Conservation (phyloP, 1,139 yeast species). For the Debaryomycetaceae sp. region DNA sequence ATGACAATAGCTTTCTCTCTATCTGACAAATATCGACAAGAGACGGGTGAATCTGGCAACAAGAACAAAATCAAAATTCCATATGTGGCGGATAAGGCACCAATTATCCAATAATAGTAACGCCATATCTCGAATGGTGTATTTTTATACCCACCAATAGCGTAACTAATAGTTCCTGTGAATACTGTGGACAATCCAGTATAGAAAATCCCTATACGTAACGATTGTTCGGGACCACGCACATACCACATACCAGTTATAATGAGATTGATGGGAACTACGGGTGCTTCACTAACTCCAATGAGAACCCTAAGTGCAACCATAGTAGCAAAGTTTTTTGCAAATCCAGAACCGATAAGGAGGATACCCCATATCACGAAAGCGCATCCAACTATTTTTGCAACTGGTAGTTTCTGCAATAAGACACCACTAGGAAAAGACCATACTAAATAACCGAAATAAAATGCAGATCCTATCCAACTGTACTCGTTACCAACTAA, state of each 20-base stretch:
- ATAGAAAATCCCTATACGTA: conserved; percentile 12
- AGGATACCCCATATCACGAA: conserved; percentile 13
- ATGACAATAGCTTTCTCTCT: conserved; percentile 13
- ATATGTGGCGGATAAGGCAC: conserved; percentile 10
- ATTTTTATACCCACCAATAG: not conserved
- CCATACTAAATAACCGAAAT: conserved; percentile 14
- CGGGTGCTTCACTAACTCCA: conserved; percentile 14
- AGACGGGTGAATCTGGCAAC: conserved; percentile 13
- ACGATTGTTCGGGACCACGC: conserved; percentile 17
- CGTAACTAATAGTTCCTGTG: conserved; percentile 3
- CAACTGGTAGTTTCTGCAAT: conserved; percentile 14
- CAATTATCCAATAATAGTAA: not conserved
- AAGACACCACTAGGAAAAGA: conserved; percentile 14
- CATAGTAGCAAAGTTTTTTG: conserved; percentile 10
- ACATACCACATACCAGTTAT: conserved; percentile 25
- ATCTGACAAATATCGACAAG: conserved; percentile 11
- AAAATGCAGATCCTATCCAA: conserved; percentile 17
- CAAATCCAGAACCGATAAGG: conserved; percentile 12
- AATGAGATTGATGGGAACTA: conserved; percentile 21
- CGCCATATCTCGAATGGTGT: not conserved
- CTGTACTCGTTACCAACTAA: conserved; percentile 16
- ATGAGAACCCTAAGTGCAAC: conserved; percentile 13
- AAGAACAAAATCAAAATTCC: conserved; percentile 11
- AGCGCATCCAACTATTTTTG: conserved; percentile 9
- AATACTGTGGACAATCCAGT: conserved; percentile 16